Conservation (phyloP, 2,329 filamentous ascomycete species). For the Eutypella sp. region DNA sequence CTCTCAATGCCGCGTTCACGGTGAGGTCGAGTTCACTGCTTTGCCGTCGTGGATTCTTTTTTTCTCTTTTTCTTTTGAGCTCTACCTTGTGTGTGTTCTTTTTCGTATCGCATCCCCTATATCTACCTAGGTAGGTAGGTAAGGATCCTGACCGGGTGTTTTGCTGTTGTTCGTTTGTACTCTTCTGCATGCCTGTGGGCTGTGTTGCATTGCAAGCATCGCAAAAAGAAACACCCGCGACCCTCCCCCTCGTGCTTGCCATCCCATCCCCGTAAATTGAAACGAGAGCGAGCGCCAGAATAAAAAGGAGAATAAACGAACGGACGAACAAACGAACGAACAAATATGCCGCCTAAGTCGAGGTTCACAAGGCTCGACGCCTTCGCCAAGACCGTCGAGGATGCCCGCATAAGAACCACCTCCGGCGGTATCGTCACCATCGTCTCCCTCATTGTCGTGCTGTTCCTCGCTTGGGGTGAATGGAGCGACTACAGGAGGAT, state of each 20-base stretch:
- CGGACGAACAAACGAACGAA: not conserved
- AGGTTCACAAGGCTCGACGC: conserved; percentile 95
- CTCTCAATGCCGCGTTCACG: conserved; percentile 21
- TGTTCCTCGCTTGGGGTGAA: conserved; percentile 91
- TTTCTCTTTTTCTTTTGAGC: conserved; percentile 5
- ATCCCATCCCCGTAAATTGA: no score
- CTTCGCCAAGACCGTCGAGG: conserved; percentile 98
- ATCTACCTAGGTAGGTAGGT: no score
- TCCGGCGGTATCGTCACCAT: conserved; percentile 95
- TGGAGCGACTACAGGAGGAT: conserved; percentile 90
- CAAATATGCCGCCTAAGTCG: conserved; percentile 82
- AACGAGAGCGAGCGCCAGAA: no score
- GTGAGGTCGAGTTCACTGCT: conserved; percentile 11
- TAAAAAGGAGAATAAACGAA: no score
- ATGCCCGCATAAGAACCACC: conserved; percentile 92
- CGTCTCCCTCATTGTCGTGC: conserved; percentile 77
- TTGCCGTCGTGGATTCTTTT: conserved; percentile 4
- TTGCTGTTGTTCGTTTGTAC: not conserved
- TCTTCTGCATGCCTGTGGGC: no score
- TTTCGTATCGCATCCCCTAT: not conserved
- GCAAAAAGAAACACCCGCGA: no score
- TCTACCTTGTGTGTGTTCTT: conserved; percentile 3
- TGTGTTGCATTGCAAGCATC: no score
- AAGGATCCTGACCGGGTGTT: no score
- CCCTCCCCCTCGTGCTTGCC: no score